Percentiles rank a stretch among this genome's conserved stretches.
Evolutionary conservation across 2,329 filamentous ascomycete species (phyloP).

Genomic region (Grosmannia penicillata): DNA sequence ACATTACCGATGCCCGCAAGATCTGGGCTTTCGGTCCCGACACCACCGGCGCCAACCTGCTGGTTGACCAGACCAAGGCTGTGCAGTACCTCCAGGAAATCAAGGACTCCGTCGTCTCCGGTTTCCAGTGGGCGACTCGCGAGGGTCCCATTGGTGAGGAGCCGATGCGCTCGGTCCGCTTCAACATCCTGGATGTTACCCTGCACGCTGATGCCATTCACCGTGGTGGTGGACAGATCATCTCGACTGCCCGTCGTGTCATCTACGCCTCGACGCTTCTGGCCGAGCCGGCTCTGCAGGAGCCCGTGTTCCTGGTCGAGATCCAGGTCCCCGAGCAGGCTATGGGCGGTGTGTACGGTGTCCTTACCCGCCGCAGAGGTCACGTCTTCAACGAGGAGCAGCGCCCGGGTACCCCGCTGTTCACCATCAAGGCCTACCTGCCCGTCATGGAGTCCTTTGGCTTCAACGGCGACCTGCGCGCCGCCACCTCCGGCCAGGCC

Average conservation of each 20-base stretch:
- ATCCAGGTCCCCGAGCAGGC: constrained; percentile 97
- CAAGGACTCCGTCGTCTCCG: constrained; percentile 98
- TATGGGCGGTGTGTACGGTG: constrained; percentile 99
- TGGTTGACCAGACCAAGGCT: constrained; percentile 99
- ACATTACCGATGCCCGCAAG: constrained; percentile 99
- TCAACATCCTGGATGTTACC: constrained; percentile 99
- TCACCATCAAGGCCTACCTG: constrained; percentile 59
- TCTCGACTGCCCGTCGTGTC: constrained; percentile 94
- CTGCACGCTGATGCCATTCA: constrained; percentile 99
- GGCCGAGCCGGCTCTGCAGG: constrained; percentile 78
- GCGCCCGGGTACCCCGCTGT: constrained; percentile 94
- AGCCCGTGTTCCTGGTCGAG: constrained; percentile 98
- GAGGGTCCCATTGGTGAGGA: constrained; percentile 97
- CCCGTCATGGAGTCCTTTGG: constrained; percentile 37
- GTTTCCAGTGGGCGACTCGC: constrained; percentile 99
- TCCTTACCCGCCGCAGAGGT: constrained; percentile 92
- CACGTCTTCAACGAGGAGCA: constrained; percentile 99
- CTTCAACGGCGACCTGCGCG: constrained; percentile 95
- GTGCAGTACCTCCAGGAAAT: constrained; percentile 99
- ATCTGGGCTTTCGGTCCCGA: constrained; percentile 99
- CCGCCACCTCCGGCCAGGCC: constrained; percentile 87
- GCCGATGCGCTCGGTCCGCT: constrained; percentile 92
- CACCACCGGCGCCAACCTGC: constrained; percentile 92
- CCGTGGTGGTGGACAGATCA: constrained; percentile 98
- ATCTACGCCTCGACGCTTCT: constrained; percentile 87